These are phyloP conservation scores for Colletotrichum truncatum DNA, from an alignment of 2,329 filamentous ascomycete genomes.

Conservation along the genomic window DNA sequence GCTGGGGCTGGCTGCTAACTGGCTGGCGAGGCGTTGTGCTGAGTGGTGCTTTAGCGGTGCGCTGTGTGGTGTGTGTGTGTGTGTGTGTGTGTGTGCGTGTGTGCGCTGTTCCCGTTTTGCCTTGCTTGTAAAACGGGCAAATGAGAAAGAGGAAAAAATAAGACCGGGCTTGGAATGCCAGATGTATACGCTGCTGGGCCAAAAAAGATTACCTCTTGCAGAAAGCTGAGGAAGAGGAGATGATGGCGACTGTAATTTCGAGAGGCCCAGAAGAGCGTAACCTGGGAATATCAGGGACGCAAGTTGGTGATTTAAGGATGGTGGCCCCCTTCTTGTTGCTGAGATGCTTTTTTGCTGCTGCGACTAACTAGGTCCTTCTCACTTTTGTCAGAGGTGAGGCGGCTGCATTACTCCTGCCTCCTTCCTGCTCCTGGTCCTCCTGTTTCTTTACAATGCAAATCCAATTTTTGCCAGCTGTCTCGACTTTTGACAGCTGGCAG, in stretches of 20 bases:
- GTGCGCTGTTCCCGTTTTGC: neutral
- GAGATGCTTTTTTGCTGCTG: neutral
- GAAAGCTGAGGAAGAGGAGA: neutral
- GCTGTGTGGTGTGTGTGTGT: neutral
- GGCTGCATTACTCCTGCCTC: neutral
- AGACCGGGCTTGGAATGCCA: neutral
- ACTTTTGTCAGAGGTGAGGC: neutral
- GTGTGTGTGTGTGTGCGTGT: neutral
- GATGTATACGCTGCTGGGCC: neutral
- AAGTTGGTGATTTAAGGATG: slow-evolving; percentile 11
- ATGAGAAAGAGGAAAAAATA: neutral
- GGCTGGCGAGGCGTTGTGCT: neutral
- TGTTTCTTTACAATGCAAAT: neutral
- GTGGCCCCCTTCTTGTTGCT: slow-evolving; percentile 28
- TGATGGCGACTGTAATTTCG: slow-evolving; percentile 10
- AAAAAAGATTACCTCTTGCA: neutral
- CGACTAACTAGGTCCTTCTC: slow-evolving; percentile 4
- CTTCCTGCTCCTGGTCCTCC: neutral
- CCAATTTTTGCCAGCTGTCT: neutral
- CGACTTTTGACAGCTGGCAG: neutral
- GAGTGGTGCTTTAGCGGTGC: neutral
- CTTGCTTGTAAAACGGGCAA: neutral
- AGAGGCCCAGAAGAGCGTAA: neutral
- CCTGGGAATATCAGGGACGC: slow-evolving; percentile 9
- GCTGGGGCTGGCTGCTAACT: neutral